A percentile compares a stretch with the other conserved stretches of the same genome.
Conservation (phyloP, 2,329 filamentous ascomycete genomes). For the Dendryphion nanum region DNA sequence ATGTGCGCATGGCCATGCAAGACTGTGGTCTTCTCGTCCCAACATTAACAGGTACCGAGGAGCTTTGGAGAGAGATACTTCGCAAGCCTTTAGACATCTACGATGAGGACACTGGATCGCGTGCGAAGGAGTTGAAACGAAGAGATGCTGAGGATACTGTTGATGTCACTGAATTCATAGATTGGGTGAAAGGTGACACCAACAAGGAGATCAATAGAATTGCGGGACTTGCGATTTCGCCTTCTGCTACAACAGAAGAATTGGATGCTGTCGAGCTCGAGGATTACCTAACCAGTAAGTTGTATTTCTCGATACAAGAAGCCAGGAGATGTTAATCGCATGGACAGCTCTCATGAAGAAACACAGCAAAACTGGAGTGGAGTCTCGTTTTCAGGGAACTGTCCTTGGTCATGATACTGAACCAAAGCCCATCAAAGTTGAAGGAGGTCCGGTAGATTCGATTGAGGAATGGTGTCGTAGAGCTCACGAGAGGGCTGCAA, state of each 20-base stretch:
- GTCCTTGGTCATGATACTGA: conserved; percentile 74
- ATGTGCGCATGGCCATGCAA: conserved; percentile 82
- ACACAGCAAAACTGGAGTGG: conserved; percentile 84
- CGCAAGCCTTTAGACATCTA: conserved; percentile 45
- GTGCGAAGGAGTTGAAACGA: conserved; percentile 43
- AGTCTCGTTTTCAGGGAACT: conserved; percentile 81
- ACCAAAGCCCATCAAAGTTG: conserved; percentile 69
- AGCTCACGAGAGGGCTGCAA: conserved; percentile 27
- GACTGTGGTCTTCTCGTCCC: conserved; percentile 75
- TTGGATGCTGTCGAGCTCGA: conserved; percentile 44
- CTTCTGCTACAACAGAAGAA: conserved; percentile 45
- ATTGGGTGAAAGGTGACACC: conserved; percentile 72
- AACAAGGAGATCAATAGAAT: conserved; percentile 81
- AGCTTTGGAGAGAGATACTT: conserved; percentile 59
- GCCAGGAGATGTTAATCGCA: conserved; percentile 15
- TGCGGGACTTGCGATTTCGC: conserved; percentile 61
- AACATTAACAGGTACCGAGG: conserved; percentile 64
- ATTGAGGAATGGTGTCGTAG: conserved; percentile 62
- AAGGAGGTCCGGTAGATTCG: conserved; percentile 69
- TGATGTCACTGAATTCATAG: conserved; percentile 74
- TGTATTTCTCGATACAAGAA: background rate
- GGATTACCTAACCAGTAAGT: conserved; percentile 47
- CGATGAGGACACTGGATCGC: conserved; percentile 39
- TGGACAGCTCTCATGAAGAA: conserved; percentile 78
- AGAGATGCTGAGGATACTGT: conserved; percentile 69